These are phyloP conservation scores for Didymella exigua DNA, from an alignment of 2,329 filamentous ascomycete genomes.

Conservation along the genomic window DNA sequence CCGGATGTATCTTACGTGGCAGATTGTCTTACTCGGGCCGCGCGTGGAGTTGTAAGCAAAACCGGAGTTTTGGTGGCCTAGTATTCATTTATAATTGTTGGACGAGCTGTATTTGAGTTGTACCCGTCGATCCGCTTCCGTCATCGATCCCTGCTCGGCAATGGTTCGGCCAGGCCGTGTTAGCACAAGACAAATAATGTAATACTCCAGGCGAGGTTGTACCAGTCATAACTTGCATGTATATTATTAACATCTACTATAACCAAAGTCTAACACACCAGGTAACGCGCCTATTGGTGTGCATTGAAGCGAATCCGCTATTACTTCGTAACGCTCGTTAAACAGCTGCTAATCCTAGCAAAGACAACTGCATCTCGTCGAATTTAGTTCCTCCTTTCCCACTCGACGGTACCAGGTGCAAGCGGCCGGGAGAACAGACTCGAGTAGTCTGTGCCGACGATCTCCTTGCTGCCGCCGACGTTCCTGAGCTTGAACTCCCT, in stretches of 20 bases:
- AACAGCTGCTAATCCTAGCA: not conserved
- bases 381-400: constrained; percentile 66
- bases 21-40: no score
- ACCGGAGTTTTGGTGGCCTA: no score
- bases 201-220: not conserved
- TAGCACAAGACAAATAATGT: not conserved
- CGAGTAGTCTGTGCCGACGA: constrained; percentile 72
- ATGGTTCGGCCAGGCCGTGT: not conserved
- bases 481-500: constrained; percentile 81
- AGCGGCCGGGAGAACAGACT: constrained; percentile 54
- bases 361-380: constrained; percentile 32
- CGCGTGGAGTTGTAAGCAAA: no score
- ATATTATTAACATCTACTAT: constrained; percentile 13
- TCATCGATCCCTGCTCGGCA: constrained; percentile 20
- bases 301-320: constrained; percentile 15
- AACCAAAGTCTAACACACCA: constrained; percentile 17
- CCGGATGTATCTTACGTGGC: no score
- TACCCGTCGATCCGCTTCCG: constrained; percentile 11
- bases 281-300: constrained; percentile 10
- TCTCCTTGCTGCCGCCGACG: constrained; percentile 69
- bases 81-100: no score
- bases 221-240: not conserved
- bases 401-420: constrained; percentile 65
- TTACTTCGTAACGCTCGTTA: constrained; percentile 28
- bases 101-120: not conserved